Evolutionary conservation across 805 yeast genomes (phyloP), one percentile per base, ranked within the genome.

Genomic region (Ogataea paradorogensis): DNA sequence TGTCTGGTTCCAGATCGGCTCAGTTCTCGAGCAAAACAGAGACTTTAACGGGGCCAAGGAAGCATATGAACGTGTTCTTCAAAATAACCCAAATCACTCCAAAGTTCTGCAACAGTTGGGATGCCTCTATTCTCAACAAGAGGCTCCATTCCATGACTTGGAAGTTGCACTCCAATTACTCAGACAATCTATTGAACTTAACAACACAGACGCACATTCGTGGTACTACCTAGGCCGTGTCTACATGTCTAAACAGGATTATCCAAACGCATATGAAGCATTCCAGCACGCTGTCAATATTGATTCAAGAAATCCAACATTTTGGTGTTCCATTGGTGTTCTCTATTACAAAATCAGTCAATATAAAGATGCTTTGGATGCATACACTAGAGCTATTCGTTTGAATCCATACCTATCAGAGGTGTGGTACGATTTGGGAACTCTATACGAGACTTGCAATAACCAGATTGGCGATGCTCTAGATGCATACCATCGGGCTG

Each of bases 361-460:
- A 68, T 93, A 87, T 67, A 75, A 96, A 42, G 99, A 93, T 61
- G 99, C 99, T 2, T 71, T 93, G 48, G 98, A 93, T 62, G 99
- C 99, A 11, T 93, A 93, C 67, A 90, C 98, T 7, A 73, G 98
- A 40, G 99, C 99, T 9, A 93, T 93, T 45, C 75, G 97, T 53
- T 76, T 93, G 55, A 93, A 93, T 55, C 99, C 99, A 11, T 90
- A 90, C 69, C 84, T 93, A 50, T 80, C 93, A 45, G 99, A 93
- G 65, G 99, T 93, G 18, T 93, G 99, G 99, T 93, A 93, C 65
- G 99, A 93, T 65, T 74, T 93, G 58, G 99, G 99, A 43, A 93
- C 98, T 5, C 69, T 93, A 29, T 93, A 93, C 63, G 99, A 93
- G 66, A 88, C 97, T 25, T 93, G 99, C 68, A 93, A 90, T 66